Evolutionary conservation across 2,329 filamentous ascomycete species (phyloP).

Genomic region (Ceratocystis destructans): DNA sequence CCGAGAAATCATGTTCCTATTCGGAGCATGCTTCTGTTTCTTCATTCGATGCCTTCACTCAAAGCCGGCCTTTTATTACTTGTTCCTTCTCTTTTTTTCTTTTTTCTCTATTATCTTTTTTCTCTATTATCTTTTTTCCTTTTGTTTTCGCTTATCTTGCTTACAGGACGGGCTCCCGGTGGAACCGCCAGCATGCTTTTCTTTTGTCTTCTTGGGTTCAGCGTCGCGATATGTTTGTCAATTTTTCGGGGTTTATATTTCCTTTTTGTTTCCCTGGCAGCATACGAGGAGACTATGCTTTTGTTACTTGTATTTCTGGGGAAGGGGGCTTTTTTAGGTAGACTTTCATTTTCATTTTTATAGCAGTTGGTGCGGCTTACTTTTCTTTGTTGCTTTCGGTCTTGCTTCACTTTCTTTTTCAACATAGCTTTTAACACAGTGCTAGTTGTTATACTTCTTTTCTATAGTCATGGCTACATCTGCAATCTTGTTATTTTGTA

Average conservation of each 20-base stretch:
- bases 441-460: not conserved
- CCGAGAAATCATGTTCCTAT: not conserved
- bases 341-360: not conserved
- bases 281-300: not conserved
- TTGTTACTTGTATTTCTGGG: not conserved
- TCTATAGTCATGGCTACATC: not conserved
- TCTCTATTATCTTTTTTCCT: not conserved
- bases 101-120: not conserved
- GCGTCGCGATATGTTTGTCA: not conserved
- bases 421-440: not conserved
- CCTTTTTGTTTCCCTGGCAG: not conserved
- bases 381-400: not conserved
- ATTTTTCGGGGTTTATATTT: not conserved
- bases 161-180: not conserved
- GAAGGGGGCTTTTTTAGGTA: not conserved
- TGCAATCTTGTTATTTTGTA: not conserved
- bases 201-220: conserved; percentile 3
- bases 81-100: conserved; percentile 5
- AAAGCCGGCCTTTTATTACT: not conserved
- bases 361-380: not conserved
- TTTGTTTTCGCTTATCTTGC: conserved; percentile 6
- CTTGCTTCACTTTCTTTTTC: not conserved
- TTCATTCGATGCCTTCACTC: not conserved
- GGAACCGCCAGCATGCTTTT: not conserved
- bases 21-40: not conserved